These are phyloP conservation scores for Mycena kentingensis DNA, from an alignment of 768 basidiomycete species.

Conservation along the genomic window DNA sequence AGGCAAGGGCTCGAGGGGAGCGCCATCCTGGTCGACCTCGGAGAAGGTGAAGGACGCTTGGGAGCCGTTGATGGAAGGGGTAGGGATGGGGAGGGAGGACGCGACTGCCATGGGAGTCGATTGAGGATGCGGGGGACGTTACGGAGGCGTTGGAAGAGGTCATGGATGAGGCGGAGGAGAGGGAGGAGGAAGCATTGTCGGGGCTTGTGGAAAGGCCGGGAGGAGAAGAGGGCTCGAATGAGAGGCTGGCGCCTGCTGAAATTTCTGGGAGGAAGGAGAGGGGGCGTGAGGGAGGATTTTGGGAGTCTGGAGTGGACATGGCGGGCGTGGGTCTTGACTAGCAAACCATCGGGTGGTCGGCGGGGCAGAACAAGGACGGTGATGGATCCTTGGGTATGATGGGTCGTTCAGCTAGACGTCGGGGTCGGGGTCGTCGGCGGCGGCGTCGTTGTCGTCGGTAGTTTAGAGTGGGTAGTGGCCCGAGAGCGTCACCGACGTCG, in stretches of 20 bases:
- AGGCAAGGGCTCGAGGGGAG: slow-evolving; percentile 42
- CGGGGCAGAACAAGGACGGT: slow-evolving; percentile 14
- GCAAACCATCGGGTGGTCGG: slow-evolving; percentile 9
- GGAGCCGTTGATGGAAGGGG: slow-evolving; percentile 38
- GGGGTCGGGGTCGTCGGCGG: no score
- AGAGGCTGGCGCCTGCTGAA: slow-evolving; percentile 5
- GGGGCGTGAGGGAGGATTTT: neutral
- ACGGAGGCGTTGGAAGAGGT: no score
- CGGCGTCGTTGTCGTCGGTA: no score
- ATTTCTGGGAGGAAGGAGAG: slow-evolving; percentile 7
- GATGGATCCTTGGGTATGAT: slow-evolving; percentile 20
- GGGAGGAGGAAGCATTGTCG: slow-evolving; percentile 4
- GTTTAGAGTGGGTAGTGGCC: slow-evolving; percentile 9
- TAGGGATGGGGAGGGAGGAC: slow-evolving; percentile 48
- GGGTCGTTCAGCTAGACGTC: neutral
- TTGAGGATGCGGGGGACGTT: slow-evolving; percentile 16
- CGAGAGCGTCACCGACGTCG: slow-evolving; percentile 4
- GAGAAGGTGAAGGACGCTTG: slow-evolving; percentile 49
- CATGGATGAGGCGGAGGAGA: slow-evolving; percentile 17
- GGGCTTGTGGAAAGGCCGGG: slow-evolving; percentile 14
- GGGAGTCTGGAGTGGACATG: slow-evolving; percentile 3
- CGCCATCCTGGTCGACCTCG: slow-evolving; percentile 41
- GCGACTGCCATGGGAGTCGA: slow-evolving; percentile 27
- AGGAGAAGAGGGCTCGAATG: slow-evolving; percentile 11
- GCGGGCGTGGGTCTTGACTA: slow-evolving; percentile 7